Evolutionary conservation across 2,329 filamentous ascomycete genomes (phyloP).

Genomic region (Aspergillus fructus): DNA sequence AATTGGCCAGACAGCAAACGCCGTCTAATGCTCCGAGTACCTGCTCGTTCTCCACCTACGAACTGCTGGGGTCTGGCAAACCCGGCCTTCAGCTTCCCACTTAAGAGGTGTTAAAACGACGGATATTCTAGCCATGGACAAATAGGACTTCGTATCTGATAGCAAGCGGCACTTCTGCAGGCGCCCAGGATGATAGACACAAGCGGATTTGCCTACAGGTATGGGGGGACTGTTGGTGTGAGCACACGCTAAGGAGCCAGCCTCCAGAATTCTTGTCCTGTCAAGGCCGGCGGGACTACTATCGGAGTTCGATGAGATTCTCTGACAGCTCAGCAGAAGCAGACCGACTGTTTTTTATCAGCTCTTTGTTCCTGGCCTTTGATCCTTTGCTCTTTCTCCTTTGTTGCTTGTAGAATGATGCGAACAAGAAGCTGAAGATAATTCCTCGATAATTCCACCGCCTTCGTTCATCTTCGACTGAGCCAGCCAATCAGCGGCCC

Average conservation of each 20-base stretch:
- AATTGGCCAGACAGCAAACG: background rate
- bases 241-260: constrained; percentile 11
- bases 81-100: background rate
- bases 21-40: background rate
- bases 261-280: constrained; percentile 14
- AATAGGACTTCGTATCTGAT: background rate
- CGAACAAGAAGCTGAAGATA: background rate
- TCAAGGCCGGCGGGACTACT: constrained; percentile 4
- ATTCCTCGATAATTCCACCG: constrained; percentile 32
- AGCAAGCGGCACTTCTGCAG: constrained; percentile 1
- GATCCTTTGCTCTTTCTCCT: background rate
- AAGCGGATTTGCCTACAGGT: background rate
- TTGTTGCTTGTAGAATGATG: background rate
- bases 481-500: constrained; percentile 21
- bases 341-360: background rate
- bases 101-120: background rate
- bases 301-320: constrained; percentile 10
- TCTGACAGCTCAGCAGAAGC: constrained; percentile 5
- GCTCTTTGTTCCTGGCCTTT: background rate
- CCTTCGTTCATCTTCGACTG: constrained; percentile 41
- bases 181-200: background rate
- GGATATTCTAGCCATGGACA: background rate
- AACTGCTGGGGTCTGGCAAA: background rate
- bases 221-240: background rate
- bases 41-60: background rate